Percentiles rank a stretch among this genome's conserved stretches.
These are phyloP conservation scores for Populus hybrid DNA, from an alignment of 441 rosid species.

Conservation along the genomic window DNA sequence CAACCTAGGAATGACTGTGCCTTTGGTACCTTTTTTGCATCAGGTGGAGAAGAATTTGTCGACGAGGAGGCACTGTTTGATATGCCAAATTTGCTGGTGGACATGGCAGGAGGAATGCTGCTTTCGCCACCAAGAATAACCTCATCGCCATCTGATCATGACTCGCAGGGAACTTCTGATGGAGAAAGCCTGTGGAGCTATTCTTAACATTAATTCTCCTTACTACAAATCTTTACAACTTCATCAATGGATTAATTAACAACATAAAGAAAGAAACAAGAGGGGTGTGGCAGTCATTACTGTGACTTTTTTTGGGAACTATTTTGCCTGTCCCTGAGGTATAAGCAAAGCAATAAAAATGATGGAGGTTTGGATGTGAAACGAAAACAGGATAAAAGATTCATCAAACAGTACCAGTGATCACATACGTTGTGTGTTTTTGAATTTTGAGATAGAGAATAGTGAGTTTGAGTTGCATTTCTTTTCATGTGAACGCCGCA, in stretches of 20 bases:
- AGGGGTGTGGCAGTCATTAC: not conserved
- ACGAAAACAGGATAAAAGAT: not conserved
- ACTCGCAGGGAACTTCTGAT: conserved; percentile 56
- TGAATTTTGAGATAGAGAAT: not conserved
- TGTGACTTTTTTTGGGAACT: not conserved
- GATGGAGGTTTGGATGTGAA: not conserved
- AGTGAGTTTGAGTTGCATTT: not conserved
- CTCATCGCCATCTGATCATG: conserved; percentile 42
- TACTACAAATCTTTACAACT: not conserved
- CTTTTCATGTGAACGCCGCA: not conserved
- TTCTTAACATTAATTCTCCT: conserved; percentile 6
- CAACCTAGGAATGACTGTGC: not conserved
- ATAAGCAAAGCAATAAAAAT: not conserved
- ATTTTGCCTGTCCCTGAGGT: not conserved
- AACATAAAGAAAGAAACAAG: not conserved
- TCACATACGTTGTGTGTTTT: not conserved
- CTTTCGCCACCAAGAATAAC: conserved; percentile 74
- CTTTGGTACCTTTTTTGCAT: not conserved
- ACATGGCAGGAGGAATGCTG: conserved; percentile 92
- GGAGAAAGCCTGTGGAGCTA: conserved; percentile 78
- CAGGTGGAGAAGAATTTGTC: conserved; percentile 36
- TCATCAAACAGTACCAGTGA: not conserved
- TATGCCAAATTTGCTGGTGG: conserved; percentile 75
- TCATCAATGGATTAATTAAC: not conserved
- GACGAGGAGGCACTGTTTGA: conserved; percentile 77